A percentile compares a stretch with the other conserved stretches of the same genome.
Conservation (phyloP, 148 eudicot species). For the Amaranthus palmeri region DNA sequence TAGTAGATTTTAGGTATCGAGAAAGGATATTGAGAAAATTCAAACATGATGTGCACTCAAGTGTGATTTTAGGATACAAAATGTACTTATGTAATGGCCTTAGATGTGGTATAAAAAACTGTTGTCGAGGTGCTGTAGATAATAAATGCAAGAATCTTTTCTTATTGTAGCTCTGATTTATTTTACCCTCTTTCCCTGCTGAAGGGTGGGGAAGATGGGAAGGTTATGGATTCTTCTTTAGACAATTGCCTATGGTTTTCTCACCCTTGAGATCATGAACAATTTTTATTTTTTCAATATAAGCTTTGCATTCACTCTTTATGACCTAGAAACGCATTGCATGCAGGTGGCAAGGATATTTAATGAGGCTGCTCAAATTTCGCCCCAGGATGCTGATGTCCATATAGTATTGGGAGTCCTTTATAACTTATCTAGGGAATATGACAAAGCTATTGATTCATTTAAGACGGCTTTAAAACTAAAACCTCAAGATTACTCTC, state of each 20-base stretch:
- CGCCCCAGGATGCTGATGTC: slow-evolving; percentile 95
- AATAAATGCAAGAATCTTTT: too few species aligned
- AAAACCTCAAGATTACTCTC: slow-evolving; percentile 91
- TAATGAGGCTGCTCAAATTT: slow-evolving; percentile 80
- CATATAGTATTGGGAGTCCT: slow-evolving; percentile 93
- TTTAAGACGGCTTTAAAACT: slow-evolving; percentile 80
- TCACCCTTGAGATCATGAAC: background rate
- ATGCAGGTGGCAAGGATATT: slow-evolving; percentile 71
- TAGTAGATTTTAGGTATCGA: background rate
- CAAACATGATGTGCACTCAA: too few species aligned
- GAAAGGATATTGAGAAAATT: background rate
- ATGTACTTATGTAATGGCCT: too few species aligned
- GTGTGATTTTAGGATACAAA: too few species aligned
- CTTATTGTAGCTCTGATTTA: background rate
- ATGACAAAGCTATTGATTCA: slow-evolving; percentile 83
- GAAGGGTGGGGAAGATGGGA: background rate
- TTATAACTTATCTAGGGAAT: slow-evolving; percentile 89
- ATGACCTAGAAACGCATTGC: slow-evolving; percentile 16
- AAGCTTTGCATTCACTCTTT: slow-evolving; percentile 10
- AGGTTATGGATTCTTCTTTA: background rate
- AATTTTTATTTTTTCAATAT: background rate
- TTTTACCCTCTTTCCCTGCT: background rate
- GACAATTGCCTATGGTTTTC: background rate
- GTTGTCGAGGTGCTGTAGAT: too few species aligned
- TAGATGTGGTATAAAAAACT: too few species aligned